Evolutionary conservation across 441 rosid species (phyloP), one percentile per base, ranked within the genome.

Genomic region (Sinapis alba): DNA sequence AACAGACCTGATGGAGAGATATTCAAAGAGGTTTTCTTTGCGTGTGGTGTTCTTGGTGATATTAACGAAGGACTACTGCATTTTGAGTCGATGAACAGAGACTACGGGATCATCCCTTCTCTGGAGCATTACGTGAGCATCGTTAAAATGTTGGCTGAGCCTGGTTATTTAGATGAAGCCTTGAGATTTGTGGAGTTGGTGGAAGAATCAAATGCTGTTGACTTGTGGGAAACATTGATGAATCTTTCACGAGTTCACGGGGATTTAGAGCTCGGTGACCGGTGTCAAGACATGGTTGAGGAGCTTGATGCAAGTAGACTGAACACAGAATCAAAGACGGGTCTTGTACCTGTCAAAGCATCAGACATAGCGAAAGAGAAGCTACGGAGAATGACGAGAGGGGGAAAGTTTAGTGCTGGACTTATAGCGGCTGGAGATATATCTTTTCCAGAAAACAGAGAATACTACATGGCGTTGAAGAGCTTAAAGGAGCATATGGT

Each of bases 341-440:
- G 98, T 36, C 90, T 87, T 64, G 73, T 91, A 28, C 88, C 92
- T 2, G 82, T 80, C 54, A 78, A 81, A 61, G 68, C 79, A 67
- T 71, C 80, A 20, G 93, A 86, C 69, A 32, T 84, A 61, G 81
- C 74, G 1, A 82, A 83, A 72, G 57, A 81, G 74, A 83, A 78
- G 69, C 81, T 80, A 69, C 83, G 82, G 68, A 86, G 79, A 71
- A 86, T 83, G 72, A 20, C 65, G 38, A 79, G 73, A 13, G 84
- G 82, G 68, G 81, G 76, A 3, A 82, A 85, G 65, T 83, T 80
- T 69, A 79, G 71, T 62, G 97, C 93, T 2, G 95, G 93, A 76
- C 84, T 69, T 68, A 88, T 86, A 79, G 85, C 90, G 68, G 97
- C 95, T 2, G 95, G 95, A 76, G 97, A 92, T 75, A 89, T 73